phyloP scores from a whole-genome alignment of 805 yeast species.

The Yarrowia sp. region DNA sequence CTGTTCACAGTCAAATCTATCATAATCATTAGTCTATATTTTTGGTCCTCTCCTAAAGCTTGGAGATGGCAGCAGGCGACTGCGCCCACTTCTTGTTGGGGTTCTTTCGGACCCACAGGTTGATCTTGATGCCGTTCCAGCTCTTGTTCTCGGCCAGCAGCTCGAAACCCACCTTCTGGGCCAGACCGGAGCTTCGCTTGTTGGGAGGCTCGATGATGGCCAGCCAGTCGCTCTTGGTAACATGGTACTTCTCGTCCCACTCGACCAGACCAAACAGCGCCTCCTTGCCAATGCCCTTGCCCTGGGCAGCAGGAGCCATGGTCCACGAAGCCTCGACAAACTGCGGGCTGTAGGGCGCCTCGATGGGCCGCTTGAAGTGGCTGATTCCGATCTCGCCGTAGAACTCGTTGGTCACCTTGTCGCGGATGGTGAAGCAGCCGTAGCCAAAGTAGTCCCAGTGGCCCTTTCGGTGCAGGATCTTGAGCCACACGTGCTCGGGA shows the following conservation, averaged over 20 bases:
- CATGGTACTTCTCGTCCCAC: conserved; percentile 29
- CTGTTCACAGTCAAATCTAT: too few species aligned
- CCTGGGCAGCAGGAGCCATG: conserved; percentile 2
- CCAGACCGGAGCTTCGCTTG: conserved; percentile 23
- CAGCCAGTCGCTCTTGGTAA: conserved; percentile 27
- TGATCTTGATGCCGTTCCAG: background rate
- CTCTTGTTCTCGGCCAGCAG: conserved; percentile 28
- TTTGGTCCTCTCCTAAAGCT: background rate
- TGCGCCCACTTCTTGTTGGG: conserved; percentile 4
- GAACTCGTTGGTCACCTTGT: conserved; percentile 16
- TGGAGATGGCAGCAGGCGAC: background rate
- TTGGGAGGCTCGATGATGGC: conserved; percentile 34
- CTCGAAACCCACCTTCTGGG: conserved; percentile 32
- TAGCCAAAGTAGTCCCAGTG: conserved; percentile 23
- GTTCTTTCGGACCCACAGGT: conserved; percentile 12
- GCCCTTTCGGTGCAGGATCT: conserved; percentile 12
- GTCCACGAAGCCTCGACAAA: conserved; percentile 10
- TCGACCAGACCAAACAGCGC: conserved; percentile 17
- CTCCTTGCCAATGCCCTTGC: conserved; percentile 12
- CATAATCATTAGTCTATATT: background rate
- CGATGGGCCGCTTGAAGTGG: conserved; percentile 4
- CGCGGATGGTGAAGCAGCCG: conserved; percentile 15
- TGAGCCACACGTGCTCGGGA: conserved; percentile 9
- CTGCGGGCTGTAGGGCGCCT: background rate
- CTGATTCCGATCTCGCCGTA: conserved; percentile 8